Percentiles rank a stretch among this genome's conserved stretches.
These are phyloP conservation scores for Candida maesae DNA, from an alignment of 805 yeast genomes.

Conservation along the genomic window DNA sequence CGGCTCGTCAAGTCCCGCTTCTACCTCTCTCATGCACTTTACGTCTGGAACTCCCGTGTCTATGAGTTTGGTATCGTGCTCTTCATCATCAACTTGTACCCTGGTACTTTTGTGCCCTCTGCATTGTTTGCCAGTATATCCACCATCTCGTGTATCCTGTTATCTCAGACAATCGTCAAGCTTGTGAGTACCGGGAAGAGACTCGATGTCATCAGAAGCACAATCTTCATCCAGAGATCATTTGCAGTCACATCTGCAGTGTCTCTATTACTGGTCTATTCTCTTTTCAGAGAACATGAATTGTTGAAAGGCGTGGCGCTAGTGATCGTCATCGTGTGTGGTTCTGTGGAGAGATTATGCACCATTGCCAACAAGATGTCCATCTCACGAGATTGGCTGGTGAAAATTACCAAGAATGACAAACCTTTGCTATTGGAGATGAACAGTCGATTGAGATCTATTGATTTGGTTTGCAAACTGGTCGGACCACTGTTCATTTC, in stretches of 20 bases:
- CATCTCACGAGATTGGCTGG: constrained; percentile 40
- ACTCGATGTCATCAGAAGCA: constrained; percentile 27
- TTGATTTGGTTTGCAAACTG: constrained; percentile 36
- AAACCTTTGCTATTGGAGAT: constrained; percentile 24
- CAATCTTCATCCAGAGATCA: constrained; percentile 29
- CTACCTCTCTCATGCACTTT: constrained; percentile 33
- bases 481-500: constrained; percentile 36
- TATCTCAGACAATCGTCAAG: constrained; percentile 22
- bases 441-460: constrained; percentile 35
- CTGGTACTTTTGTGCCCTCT: constrained; percentile 32
- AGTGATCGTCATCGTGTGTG: constrained; percentile 27
- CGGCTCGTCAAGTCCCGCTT: constrained; percentile 1
- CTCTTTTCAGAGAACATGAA: constrained; percentile 9
- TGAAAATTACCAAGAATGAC: constrained; percentile 31
- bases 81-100: constrained; percentile 32
- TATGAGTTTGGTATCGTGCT: constrained; percentile 37
- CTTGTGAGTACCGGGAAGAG: background rate
- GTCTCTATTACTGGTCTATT: constrained; percentile 10
- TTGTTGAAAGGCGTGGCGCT: constrained; percentile 10
- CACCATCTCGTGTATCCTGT: constrained; percentile 27
- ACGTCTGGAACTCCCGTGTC: constrained; percentile 37
- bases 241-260: constrained; percentile 17
- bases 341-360: constrained; percentile 33
- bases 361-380: constrained; percentile 34
- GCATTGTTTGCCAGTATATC: constrained; percentile 34